Percentiles rank a stretch among this genome's conserved stretches.
Evolutionary conservation across 208 protist species (phyloP).

Genomic region (Acanthamoeba rhysodes): DNA sequence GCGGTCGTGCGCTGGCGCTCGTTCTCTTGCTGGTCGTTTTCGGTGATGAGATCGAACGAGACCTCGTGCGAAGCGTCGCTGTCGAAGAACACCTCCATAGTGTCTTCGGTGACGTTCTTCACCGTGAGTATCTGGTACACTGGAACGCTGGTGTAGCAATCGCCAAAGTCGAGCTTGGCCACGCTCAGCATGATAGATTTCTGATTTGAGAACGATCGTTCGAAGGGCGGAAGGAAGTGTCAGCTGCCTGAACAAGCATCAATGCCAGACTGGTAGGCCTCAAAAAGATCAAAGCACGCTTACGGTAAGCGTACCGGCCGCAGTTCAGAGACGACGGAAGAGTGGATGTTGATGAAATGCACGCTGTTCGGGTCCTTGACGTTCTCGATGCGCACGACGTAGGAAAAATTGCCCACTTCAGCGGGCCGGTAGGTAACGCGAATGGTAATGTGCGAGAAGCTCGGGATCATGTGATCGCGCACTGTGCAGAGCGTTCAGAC

Average conservation of each 20-base stretch:
- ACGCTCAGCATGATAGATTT: conserved; percentile 82
- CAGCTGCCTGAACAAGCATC: too few species aligned
- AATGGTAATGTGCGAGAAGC: conserved; percentile 76
- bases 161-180: conserved; percentile 82
- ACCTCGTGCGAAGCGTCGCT: conserved; percentile 78
- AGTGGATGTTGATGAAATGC: conserved; percentile 78
- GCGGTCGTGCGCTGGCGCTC: neutral
- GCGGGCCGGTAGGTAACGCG: conserved; percentile 77
- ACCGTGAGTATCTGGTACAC: conserved; percentile 78
- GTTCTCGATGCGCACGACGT: conserved; percentile 83
- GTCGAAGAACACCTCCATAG: conserved; percentile 82
- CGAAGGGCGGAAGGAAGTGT: neutral
- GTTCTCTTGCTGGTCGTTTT: neutral
- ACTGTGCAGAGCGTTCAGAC: neutral
- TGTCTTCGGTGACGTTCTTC: conserved; percentile 83
- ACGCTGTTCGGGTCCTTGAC: conserved; percentile 80
- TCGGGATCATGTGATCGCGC: conserved; percentile 78
- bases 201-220: neutral
- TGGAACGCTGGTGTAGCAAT: conserved; percentile 82
- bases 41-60: conserved; percentile 79
- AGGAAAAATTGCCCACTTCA: conserved; percentile 74
- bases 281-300: neutral
- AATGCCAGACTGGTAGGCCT: neutral
- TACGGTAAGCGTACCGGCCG: conserved; percentile 74
- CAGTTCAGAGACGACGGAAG: conserved; percentile 79